These are phyloP conservation scores for Suhomyces panamericanus DNA, from an alignment of 1,139 yeast genomes.

Conservation along the genomic window DNA sequence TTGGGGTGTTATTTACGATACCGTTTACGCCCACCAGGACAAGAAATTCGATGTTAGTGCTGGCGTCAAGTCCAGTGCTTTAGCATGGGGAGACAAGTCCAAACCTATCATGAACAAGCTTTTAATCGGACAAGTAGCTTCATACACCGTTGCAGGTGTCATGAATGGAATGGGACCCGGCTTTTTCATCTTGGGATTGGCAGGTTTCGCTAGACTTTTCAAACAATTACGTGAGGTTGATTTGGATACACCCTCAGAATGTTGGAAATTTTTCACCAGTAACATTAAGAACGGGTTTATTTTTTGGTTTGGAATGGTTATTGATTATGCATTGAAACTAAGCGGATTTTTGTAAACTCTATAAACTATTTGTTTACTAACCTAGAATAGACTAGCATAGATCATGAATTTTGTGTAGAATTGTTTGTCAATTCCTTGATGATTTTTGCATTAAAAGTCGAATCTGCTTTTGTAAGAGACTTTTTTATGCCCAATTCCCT, in stretches of 20 bases:
- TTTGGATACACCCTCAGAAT: conserved; percentile 72
- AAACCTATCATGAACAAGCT: conserved; percentile 66
- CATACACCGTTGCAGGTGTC: conserved; percentile 71
- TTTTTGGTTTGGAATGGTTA: conserved; percentile 71
- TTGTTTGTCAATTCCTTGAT: conserved; percentile 11
- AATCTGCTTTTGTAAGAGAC: conserved; percentile 32
- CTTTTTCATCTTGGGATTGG: conserved; percentile 62
- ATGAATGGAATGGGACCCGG: conserved; percentile 87
- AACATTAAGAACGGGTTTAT: conserved; percentile 82
- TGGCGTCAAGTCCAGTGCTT: conserved; percentile 92
- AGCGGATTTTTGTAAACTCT: conserved; percentile 38
- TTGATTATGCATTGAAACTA: conserved; percentile 65
- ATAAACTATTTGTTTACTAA: not conserved
- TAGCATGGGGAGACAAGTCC: conserved; percentile 84
- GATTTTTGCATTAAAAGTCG: conserved; percentile 19
- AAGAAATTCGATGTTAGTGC: conserved; percentile 82
- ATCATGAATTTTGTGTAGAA: not conserved
- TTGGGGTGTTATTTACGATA: conserved; percentile 96
- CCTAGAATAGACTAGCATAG: not conserved
- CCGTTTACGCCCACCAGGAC: conserved; percentile 97
- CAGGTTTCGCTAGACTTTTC: conserved; percentile 68
- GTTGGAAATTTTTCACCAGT: conserved; percentile 78
- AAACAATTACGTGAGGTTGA: conserved; percentile 70
- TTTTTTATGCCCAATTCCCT: conserved; percentile 27
- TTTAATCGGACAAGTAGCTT: conserved; percentile 64